Base-by-base conservation (phyloP, 306 rosid species). In the Vicia villosa region DNA sequence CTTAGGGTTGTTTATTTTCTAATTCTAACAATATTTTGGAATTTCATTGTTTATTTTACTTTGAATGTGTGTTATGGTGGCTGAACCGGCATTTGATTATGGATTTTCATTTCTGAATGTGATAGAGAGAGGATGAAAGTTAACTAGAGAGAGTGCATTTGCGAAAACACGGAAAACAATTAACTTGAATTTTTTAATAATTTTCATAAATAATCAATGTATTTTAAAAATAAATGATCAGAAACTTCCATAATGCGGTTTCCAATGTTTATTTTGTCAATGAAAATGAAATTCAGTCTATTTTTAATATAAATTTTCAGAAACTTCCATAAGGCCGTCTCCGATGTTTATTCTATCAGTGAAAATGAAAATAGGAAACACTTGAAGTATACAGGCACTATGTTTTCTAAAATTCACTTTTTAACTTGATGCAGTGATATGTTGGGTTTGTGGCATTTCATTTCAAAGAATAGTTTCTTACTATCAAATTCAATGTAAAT, bases 361-460 rank as follows among this genome's bases (percentile, higher is more conserved):
- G 56, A 17, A 8, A 3, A 49, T 49, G 24, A 17, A 17, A 8
- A 8, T 11, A 5, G 24, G 56, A 49, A 49, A 49, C 26, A 49
- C 6, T 0, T 0, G 26, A 49, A 17, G 13, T 9, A 17, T 17
- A 49, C 4, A 6, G 10, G 10, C 21, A 3, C 21, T 19, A n/a
- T 66, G n/a, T 9, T 19, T 72, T 59, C 28, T 59, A 32, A 73
- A 47, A 12, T 60, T 9, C 8, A 10, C 8, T 3, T 28, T n/a
- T 36, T 40, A 14, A n/a, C 17, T 37, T 15, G 10, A 40, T 66
- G 41, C 40, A 20, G 30, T 58, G 64, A 49, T 34, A 34, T 59
- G 66, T 49, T 66, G 8, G 15, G 40, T 72, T 68, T 73, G 16
- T 62, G 38, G 15, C 16, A 20, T 61, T 51, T 61, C 37, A 20